A percentile compares a stretch with the other conserved stretches of the same genome.
phyloP scores from a whole-genome alignment of 2,329 filamentous ascomycete genomes.

The Tolypocladium amazonense region DNA sequence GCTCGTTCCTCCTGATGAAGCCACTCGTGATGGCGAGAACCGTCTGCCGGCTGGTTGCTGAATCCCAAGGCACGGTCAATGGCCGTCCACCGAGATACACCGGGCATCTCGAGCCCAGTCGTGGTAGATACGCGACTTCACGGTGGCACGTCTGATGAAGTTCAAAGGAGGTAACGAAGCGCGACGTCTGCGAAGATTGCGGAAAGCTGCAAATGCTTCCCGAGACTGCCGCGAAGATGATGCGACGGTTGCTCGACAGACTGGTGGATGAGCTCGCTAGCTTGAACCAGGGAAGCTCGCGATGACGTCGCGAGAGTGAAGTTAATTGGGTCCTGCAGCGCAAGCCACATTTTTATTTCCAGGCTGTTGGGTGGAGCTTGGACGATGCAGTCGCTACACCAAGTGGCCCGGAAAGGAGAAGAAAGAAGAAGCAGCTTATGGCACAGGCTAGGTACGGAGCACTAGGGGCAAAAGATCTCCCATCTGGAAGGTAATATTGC shows the following conservation, averaged over 20 bases:
- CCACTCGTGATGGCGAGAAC: slow-evolving; percentile 19
- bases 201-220: neutral
- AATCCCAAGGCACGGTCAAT: slow-evolving; percentile 19
- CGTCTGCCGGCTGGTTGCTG: slow-evolving; percentile 6
- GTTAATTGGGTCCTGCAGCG: neutral
- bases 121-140: neutral
- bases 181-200: neutral
- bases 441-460: too few species aligned
- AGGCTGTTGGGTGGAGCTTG: neutral
- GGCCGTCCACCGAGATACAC: slow-evolving; percentile 16
- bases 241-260: neutral
- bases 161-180: neutral
- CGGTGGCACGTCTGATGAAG: neutral
- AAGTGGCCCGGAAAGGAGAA: too few species aligned
- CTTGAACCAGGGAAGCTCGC: neutral
- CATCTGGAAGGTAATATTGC: too few species aligned
- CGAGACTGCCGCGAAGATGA: neutral
- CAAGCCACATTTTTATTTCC: neutral
- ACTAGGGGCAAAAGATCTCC: too few species aligned
- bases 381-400: too few species aligned
- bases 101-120: slow-evolving; percentile 4
- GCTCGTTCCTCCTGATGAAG: slow-evolving; percentile 33
- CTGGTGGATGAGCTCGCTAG: neutral
- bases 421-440: too few species aligned
- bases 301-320: neutral